Evolutionary conservation across 2,329 filamentous ascomycete genomes (phyloP).

Genomic region (Sarocladiaceae sp.): DNA sequence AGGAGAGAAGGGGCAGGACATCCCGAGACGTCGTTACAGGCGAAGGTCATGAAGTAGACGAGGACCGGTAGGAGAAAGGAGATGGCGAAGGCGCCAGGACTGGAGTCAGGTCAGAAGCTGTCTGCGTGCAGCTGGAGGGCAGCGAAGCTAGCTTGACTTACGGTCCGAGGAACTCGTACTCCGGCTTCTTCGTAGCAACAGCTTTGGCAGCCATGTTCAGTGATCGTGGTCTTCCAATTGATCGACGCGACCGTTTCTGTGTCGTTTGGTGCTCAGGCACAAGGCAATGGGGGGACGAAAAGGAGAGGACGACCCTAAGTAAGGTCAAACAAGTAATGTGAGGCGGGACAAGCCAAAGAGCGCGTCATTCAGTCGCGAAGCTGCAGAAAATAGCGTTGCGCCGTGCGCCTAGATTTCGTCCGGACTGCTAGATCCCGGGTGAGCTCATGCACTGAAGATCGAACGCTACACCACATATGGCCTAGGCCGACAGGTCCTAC

Average conservation of each 20-base stretch:
- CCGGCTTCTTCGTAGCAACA: conserved; percentile 26
- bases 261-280: too few species aligned
- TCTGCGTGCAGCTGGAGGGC: background rate
- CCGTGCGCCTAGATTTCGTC: background rate
- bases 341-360: background rate
- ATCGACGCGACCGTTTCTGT: too few species aligned
- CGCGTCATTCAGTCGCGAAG: conserved; percentile 7
- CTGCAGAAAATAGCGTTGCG: background rate
- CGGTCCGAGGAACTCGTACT: conserved; percentile 51
- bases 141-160: conserved; percentile 24
- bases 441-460: background rate
- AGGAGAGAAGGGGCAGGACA: conserved; percentile 83
- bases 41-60: conserved; percentile 74
- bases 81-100: conserved; percentile 71
- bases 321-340: background rate
- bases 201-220: background rate
- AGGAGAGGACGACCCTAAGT: background rate
- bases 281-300: background rate
- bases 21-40: conserved; percentile 89
- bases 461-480: background rate
- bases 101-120: conserved; percentile 29
- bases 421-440: background rate
- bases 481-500: background rate
- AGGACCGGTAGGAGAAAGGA: conserved; percentile 76
- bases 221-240: too few species aligned